A percentile compares a stretch with the other conserved stretches of the same genome.
Evolutionary conservation across 257 asterid genomes (phyloP).

Genomic region (Verbena officinalis): DNA sequence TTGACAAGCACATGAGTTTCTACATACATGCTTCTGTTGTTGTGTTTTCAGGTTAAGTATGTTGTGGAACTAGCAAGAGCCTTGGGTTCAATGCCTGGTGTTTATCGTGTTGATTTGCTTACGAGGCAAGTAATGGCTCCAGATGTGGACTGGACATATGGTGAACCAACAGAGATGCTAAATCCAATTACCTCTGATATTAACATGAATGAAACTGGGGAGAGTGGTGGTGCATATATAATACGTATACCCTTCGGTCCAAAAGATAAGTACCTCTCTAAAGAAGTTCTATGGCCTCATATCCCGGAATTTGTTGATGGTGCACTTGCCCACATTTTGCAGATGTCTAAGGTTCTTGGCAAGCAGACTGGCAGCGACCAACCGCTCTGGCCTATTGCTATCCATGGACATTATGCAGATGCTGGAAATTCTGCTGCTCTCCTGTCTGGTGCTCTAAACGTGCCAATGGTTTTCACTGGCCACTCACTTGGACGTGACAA

Average conservation of each 20-base stretch:
- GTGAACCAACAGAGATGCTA: constrained; percentile 80
- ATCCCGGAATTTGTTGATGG: constrained; percentile 82
- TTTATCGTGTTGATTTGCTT: constrained; percentile 77
- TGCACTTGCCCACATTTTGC: constrained; percentile 63
- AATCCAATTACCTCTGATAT: constrained; percentile 53
- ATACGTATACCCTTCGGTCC: constrained; percentile 81
- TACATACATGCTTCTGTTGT: background rate
- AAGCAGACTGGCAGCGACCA: constrained; percentile 63
- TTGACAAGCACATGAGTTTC: background rate
- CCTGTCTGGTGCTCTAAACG: constrained; percentile 70
- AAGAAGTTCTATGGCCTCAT: constrained; percentile 78
- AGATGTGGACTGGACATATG: constrained; percentile 74
- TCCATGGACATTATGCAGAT: constrained; percentile 83
- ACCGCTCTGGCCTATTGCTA: constrained; percentile 79
- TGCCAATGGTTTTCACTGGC: constrained; percentile 77
- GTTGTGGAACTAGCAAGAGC: constrained; percentile 87
- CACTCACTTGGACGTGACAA: constrained; percentile 84
- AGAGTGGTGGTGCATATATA: constrained; percentile 80
- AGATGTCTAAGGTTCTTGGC: constrained; percentile 78
- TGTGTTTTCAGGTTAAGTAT: constrained; percentile 60
- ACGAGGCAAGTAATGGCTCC: constrained; percentile 69
- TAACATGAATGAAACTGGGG: constrained; percentile 54
- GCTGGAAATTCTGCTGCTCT: constrained; percentile 81
- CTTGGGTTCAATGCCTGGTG: constrained; percentile 78
- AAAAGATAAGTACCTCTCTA: constrained; percentile 68